Evolutionary conservation across 2,329 filamentous ascomycete genomes (phyloP).

Genomic region (Verticillium klebahnii): DNA sequence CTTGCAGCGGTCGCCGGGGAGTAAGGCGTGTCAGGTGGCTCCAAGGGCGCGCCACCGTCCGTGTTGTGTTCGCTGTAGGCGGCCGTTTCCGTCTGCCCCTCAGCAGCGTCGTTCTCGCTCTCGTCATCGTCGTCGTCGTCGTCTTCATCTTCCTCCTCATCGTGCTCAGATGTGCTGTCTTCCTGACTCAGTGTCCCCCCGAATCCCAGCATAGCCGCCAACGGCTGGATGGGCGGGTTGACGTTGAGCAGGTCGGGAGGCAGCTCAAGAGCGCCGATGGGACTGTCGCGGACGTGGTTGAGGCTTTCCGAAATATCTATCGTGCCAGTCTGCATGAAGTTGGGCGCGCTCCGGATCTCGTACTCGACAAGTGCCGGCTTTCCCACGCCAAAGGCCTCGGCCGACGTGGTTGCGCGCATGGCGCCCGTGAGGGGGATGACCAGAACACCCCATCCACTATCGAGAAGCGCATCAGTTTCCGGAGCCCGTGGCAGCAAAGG

Average conservation of each 20-base stretch:
- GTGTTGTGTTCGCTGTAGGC: slow-evolving; percentile 14
- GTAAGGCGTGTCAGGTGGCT: not conserved
- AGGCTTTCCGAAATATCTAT: slow-evolving; percentile 10
- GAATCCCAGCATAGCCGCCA: not conserved
- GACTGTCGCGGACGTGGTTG: slow-evolving; percentile 8
- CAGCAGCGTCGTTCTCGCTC: slow-evolving; percentile 8
- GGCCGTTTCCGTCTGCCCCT: slow-evolving; percentile 12
- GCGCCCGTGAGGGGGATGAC: slow-evolving; percentile 40
- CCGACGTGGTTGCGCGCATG: slow-evolving; percentile 21
- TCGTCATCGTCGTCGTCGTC: slow-evolving; percentile 8
- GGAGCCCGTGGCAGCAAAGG: not conserved
- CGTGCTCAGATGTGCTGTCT: not conserved
- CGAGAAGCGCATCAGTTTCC: not conserved
- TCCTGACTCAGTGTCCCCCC: not conserved
- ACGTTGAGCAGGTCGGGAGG: not conserved
- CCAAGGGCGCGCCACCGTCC: slow-evolving; percentile 4
- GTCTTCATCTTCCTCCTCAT: slow-evolving; percentile 15
- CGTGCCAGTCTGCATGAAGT: not conserved
- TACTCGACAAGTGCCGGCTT: slow-evolving; percentile 7
- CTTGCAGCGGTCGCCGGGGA: not conserved
- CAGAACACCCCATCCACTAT: slow-evolving; percentile 45
- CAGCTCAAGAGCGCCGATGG: not conserved
- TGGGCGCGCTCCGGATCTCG: not conserved
- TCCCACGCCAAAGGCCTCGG: slow-evolving; percentile 1
- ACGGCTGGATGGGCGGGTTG: not conserved